phyloP scores from a whole-genome alignment of 805 yeast species.

The Candida saitoana region DNA sequence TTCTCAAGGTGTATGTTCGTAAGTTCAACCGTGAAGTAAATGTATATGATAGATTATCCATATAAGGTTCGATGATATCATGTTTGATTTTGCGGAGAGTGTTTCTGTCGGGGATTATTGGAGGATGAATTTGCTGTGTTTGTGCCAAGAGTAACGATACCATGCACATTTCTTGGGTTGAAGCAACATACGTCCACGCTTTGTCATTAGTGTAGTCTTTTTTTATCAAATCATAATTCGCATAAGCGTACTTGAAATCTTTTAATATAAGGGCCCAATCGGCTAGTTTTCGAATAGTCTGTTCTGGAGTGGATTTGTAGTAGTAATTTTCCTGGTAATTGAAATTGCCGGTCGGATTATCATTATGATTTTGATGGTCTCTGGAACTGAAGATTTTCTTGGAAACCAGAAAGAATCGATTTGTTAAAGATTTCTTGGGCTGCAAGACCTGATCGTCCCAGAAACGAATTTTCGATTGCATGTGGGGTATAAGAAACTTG shows the following conservation, averaged over 20 bases:
- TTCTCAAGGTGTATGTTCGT: constrained; percentile 66
- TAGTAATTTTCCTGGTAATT: constrained; percentile 55
- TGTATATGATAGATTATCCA: constrained; percentile 72
- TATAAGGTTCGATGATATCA: constrained; percentile 53
- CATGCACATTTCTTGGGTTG: constrained; percentile 86
- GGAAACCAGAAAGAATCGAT: constrained; percentile 65
- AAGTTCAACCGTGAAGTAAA: constrained; percentile 68
- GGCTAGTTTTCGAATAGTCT: constrained; percentile 73
- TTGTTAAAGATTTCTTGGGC: constrained; percentile 73
- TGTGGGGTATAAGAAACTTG: constrained; percentile 65
- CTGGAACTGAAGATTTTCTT: constrained; percentile 48
- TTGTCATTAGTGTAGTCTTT: constrained; percentile 74
- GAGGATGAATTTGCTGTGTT: constrained; percentile 37
- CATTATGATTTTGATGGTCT: constrained; percentile 8
- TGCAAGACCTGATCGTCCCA: constrained; percentile 84
- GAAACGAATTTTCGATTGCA: constrained; percentile 72
- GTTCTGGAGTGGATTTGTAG: constrained; percentile 60
- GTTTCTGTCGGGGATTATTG: constrained; percentile 32
- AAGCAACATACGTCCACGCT: constrained; percentile 77
- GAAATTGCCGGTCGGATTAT: constrained; percentile 25
- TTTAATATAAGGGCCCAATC: constrained; percentile 92
- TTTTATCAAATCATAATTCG: constrained; percentile 76
- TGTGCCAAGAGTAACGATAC: constrained; percentile 63
- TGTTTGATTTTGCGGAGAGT: constrained; percentile 46
- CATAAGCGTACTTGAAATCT: constrained; percentile 79